phyloP scores from a whole-genome alignment of 192 early-diverging fungal genomes.

The Coemansia sp. region DNA sequence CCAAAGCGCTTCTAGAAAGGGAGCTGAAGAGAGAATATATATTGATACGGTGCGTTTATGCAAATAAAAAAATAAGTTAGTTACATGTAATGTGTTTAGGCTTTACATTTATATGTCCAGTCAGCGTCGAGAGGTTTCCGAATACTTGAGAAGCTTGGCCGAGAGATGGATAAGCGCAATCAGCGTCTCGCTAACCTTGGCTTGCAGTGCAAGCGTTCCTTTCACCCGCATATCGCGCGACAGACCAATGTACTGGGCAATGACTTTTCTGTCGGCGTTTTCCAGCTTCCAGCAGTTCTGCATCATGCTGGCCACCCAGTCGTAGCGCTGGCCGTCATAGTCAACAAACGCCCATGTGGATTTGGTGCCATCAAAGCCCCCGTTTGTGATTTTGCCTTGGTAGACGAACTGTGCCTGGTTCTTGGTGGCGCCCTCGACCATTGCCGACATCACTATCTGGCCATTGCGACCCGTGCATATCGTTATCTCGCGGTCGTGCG shows the following conservation, averaged over 20 bases:
- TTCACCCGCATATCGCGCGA: conserved; percentile 36
- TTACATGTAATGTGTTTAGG: not conserved
- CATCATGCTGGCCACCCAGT: conserved; percentile 50
- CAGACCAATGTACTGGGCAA: conserved; percentile 47
- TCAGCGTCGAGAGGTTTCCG: conserved; percentile 1
- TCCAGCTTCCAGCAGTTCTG: conserved; percentile 53
- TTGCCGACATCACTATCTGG: conserved; percentile 18
- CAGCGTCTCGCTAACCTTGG: conserved; percentile 39
- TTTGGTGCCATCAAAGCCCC: conserved; percentile 26
- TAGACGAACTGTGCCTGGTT: conserved; percentile 34
- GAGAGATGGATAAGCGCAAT: conserved; percentile 38
- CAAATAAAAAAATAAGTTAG: not conserved
- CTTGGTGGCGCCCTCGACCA: conserved; percentile 25
- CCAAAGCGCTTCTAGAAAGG: not conserved
- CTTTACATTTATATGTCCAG: not conserved
- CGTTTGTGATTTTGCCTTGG: conserved; percentile 31
- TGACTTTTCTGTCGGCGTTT: conserved; percentile 16
- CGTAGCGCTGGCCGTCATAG: conserved; percentile 42
- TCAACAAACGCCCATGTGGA: conserved; percentile 42
- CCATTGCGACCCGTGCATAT: conserved; percentile 20
- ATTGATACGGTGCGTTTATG: not conserved
- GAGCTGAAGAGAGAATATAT: not conserved
- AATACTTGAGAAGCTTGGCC: conserved; percentile 30
- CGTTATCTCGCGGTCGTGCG: conserved; percentile 18
- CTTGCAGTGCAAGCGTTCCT: conserved; percentile 25